These are phyloP conservation scores for Xylaria venustula DNA, from an alignment of 495 filamentous ascomycete genomes.

Conservation along the genomic window DNA sequence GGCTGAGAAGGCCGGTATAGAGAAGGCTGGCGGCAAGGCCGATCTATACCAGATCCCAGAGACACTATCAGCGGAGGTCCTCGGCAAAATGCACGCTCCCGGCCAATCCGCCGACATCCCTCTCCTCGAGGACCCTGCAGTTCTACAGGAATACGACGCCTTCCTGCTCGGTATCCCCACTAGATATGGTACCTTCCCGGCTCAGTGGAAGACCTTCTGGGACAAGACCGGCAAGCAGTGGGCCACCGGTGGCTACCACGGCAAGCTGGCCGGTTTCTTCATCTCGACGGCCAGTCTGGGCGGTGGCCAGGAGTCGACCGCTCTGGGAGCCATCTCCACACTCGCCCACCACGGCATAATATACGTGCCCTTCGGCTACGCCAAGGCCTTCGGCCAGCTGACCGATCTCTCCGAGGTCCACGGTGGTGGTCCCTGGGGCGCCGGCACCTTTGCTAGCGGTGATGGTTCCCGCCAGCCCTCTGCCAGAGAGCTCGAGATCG, in stretches of 20 bases:
- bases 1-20: conserved; percentile 87
- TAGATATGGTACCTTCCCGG: conserved; percentile 98
- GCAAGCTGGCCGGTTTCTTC: conserved; percentile 93
- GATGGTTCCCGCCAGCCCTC: conserved; percentile 83
- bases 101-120: conserved; percentile 68
- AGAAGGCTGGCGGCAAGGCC: conserved; percentile 76
- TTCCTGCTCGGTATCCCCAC: conserved; percentile 96
- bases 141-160: conserved; percentile 78
- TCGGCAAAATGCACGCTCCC: conserved; percentile 82
- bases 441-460: conserved; percentile 80
- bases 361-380: conserved; percentile 93
- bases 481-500: conserved; percentile 70
- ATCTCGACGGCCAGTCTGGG: conserved; percentile 77
- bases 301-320: conserved; percentile 92
- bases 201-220: conserved; percentile 91
- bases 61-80: conserved; percentile 80
- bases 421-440: conserved; percentile 90
- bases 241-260: conserved; percentile 70
- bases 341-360: conserved; percentile 91
- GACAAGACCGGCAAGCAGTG: conserved; percentile 77
- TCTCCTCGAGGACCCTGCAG: conserved; percentile 58
- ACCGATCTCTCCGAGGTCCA: conserved; percentile 71
- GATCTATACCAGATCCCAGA: conserved; percentile 84
- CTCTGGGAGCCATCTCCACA: conserved; percentile 78
- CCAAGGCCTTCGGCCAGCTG: conserved; percentile 68